These are phyloP conservation scores for Elsinoe fawcettii DNA, from an alignment of 2,329 filamentous ascomycete species.

Conservation along the genomic window DNA sequence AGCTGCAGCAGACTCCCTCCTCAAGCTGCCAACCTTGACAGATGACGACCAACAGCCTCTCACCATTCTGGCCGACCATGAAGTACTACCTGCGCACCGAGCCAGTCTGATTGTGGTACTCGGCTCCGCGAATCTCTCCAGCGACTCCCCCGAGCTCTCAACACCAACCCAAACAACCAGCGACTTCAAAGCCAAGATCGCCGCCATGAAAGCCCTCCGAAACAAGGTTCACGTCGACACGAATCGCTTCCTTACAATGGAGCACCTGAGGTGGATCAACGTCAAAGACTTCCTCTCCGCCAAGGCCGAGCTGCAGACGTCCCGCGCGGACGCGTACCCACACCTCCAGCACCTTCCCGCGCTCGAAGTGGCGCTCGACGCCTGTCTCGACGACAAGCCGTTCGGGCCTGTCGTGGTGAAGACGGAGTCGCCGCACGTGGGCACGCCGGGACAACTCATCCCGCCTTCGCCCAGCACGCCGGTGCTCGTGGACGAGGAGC, in stretches of 20 bases:
- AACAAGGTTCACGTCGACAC: constrained; percentile 16
- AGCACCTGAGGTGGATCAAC: constrained; percentile 16
- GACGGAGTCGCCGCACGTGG: constrained; percentile 4
- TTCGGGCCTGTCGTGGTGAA: neutral
- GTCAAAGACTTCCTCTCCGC: constrained; percentile 18
- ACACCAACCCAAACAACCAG: neutral
- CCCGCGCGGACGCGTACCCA: neutral
- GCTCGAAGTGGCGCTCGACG: constrained; percentile 10
- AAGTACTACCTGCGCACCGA: neutral
- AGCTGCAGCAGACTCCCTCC: constrained; percentile 9
- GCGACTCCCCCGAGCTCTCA: neutral
- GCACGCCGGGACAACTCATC: neutral
- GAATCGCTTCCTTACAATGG: constrained; percentile 17
- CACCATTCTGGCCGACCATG: neutral
- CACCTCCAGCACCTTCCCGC: constrained; percentile 13
- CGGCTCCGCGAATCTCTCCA: constrained; percentile 1
- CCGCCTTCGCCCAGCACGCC: constrained; percentile 6
- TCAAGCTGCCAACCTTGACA: constrained; percentile 10
- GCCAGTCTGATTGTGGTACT: neutral
- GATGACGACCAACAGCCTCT: neutral
- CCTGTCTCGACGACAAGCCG: constrained; percentile 2
- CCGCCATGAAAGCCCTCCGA: constrained; percentile 14
- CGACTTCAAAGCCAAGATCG: constrained; percentile 15
- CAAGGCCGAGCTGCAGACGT: constrained; percentile 8
- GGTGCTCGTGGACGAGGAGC: constrained; percentile 5